Conservation (phyloP, 164 flowering plant species). For the Hamamelis virginiana region DNA sequence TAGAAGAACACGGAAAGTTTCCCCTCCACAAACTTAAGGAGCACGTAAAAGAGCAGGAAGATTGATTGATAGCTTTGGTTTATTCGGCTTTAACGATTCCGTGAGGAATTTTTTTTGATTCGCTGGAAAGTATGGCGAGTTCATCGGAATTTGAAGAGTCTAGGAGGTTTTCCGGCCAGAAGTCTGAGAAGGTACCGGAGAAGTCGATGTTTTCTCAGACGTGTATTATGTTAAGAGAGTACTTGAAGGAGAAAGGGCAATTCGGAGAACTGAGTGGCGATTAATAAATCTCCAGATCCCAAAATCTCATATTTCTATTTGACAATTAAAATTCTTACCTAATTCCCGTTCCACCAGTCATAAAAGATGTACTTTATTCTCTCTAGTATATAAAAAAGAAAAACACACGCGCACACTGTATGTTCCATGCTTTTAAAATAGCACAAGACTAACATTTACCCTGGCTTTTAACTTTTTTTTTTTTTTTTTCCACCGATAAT, state of each 20-base stretch:
- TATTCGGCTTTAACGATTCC: no score
- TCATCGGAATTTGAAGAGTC: constrained; percentile 29
- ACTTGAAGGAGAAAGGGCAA: constrained; percentile 61
- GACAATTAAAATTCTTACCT: not conserved
- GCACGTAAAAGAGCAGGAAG: no score
- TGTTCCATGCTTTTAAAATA: no score
- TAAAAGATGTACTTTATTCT: not conserved
- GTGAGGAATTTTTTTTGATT: no score
- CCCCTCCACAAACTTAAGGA: no score
- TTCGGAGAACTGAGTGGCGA: constrained; percentile 56
- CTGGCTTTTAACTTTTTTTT: no score
- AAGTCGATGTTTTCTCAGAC: constrained; percentile 57
- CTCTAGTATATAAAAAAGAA: no score
- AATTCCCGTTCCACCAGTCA: not conserved
- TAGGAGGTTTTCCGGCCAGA: constrained; percentile 26
- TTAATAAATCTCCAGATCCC: not conserved
- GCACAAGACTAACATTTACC: no score
- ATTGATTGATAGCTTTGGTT: no score
- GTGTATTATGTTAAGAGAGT: constrained; percentile 64
- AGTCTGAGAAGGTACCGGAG: constrained; percentile 22
- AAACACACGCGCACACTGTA: no score
- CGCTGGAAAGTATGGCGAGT: constrained; percentile 30
- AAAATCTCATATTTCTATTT: not conserved
- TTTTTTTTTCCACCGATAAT: no score
- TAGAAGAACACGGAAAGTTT: no score